These are phyloP conservation scores for Aspergillus bertholletiae DNA, from an alignment of 495 filamentous ascomycete species.

Conservation along the genomic window DNA sequence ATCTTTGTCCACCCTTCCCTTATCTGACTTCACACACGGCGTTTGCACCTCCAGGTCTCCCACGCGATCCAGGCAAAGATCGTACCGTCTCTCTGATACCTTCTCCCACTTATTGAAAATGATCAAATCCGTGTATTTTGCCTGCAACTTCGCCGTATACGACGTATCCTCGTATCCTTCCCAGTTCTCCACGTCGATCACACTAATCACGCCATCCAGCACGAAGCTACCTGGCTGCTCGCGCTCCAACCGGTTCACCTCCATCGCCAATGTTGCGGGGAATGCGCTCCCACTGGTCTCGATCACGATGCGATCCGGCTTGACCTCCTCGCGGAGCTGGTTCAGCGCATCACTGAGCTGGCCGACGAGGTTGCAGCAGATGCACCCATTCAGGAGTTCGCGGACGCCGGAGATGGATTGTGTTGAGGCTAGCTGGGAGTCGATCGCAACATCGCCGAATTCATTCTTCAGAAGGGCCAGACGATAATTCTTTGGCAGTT, in stretches of 20 bases:
- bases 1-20: constrained; percentile 68
- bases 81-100: constrained; percentile 66
- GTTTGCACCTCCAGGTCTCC: constrained; percentile 81
- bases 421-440: constrained; percentile 81
- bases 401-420: constrained; percentile 81
- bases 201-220: constrained; percentile 86
- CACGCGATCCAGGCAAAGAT: constrained; percentile 77
- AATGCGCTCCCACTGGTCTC: constrained; percentile 89
- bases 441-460: constrained; percentile 90
- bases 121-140: constrained; percentile 86
- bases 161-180: constrained; percentile 88
- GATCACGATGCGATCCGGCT: constrained; percentile 83
- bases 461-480: constrained; percentile 98
- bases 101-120: constrained; percentile 95
- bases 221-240: constrained; percentile 56
- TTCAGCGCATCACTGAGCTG: constrained; percentile 77
- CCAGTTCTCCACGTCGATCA: constrained; percentile 98
- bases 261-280: constrained; percentile 86
- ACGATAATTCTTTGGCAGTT: constrained; percentile 72
- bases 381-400: constrained; percentile 93
- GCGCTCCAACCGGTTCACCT: constrained; percentile 75
- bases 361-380: constrained; percentile 97
- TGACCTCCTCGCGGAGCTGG: constrained; percentile 56
- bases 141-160: constrained; percentile 83
- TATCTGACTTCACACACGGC: constrained; percentile 76